phyloP scores from a whole-genome alignment of 495 filamentous ascomycete genomes.

The Astrothelium subdiscretum region DNA sequence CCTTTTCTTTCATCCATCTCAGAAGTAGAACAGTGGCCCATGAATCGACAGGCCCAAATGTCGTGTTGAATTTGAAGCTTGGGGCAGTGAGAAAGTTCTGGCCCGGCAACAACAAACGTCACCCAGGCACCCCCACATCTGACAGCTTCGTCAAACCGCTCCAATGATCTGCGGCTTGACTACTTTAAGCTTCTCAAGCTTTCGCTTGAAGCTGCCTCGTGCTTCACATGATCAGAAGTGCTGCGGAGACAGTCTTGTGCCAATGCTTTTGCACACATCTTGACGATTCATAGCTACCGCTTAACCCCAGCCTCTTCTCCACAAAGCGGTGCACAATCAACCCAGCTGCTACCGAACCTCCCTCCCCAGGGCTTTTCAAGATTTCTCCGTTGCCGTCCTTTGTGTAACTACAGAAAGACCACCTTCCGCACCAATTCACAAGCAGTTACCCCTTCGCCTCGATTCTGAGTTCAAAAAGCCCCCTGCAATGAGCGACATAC shows the following conservation, averaged over 20 bases:
- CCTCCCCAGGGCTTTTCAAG: not conserved
- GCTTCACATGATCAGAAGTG: not conserved
- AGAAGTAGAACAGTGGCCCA: too few relatives aligned
- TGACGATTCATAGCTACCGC: too few relatives aligned
- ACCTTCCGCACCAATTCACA: not conserved
- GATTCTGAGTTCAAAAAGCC: not conserved
- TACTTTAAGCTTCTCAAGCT: not conserved
- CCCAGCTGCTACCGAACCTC: not conserved
- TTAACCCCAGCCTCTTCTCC: not conserved
- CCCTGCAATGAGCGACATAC: conserved; percentile 30
- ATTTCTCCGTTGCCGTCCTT: not conserved
- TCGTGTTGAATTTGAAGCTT: not conserved
- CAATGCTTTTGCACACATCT: not conserved
- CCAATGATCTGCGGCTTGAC: not conserved
- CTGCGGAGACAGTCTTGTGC: not conserved
- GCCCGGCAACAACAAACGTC: too few relatives aligned
- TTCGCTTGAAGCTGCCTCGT: not conserved
- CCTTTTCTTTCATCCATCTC: too few relatives aligned
- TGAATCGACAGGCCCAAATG: too few relatives aligned
- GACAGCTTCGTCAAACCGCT: not conserved
- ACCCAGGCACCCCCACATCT: not conserved
- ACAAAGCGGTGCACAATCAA: not conserved
- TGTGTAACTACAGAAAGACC: not conserved
- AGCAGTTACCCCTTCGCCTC: not conserved
- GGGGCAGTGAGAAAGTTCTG: too few relatives aligned